Evolutionary conservation across 2,329 filamentous ascomycete species (phyloP).

Genomic region (Paracamarosporium sp.): DNA sequence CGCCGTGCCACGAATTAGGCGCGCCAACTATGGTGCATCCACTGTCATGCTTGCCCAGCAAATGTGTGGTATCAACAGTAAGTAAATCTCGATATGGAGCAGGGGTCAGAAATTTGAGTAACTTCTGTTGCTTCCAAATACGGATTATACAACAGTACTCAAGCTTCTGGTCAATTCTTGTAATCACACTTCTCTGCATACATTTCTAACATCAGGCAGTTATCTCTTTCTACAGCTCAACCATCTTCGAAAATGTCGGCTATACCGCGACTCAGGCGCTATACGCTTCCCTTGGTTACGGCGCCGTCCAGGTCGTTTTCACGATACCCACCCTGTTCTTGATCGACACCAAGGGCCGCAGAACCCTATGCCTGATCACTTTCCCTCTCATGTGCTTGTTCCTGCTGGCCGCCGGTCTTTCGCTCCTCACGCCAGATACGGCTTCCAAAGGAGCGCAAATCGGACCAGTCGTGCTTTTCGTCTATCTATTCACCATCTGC

Average conservation of each 20-base stretch:
- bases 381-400: constrained; percentile 48
- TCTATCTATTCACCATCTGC: constrained; percentile 45
- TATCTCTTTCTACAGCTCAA: constrained; percentile 79
- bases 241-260: constrained; percentile 67
- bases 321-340: constrained; percentile 46
- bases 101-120: too few species aligned
- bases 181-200: constrained; percentile 66
- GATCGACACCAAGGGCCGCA: constrained; percentile 48
- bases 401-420: constrained; percentile 43
- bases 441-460: constrained; percentile 27
- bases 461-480: constrained; percentile 44
- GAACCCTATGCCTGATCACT: constrained; percentile 40
- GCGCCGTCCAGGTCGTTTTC: constrained; percentile 43
- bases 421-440: constrained; percentile 35
- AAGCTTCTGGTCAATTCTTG: too few species aligned
- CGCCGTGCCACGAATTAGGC: constrained; percentile 44
- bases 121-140: too few species aligned
- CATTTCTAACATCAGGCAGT: constrained; percentile 76
- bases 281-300: constrained; percentile 46
- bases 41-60: constrained; percentile 50
- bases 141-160: too few species aligned
- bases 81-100: constrained; percentile 43
- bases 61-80: constrained; percentile 66
- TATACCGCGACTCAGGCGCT: constrained; percentile 36
- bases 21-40: constrained; percentile 48